Evolutionary conservation across 2,329 filamentous ascomycete genomes (phyloP), one percentile per base, ranked within the genome.

Genomic region (Chaetomiaceae sp.): DNA sequence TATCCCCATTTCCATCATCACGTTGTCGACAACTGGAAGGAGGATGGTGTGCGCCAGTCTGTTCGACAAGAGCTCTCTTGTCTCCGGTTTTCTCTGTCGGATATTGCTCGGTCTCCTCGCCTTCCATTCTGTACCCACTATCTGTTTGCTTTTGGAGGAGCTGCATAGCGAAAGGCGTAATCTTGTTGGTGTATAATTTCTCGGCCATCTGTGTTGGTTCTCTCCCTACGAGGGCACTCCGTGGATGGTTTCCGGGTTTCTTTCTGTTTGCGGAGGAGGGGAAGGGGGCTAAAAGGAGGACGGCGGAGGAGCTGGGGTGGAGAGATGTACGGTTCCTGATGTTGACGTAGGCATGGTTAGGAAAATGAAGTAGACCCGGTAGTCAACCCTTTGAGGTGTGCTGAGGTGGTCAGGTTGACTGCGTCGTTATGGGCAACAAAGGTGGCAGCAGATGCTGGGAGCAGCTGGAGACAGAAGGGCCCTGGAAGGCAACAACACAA

Each of bases 91-190:
- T 53, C 37, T 56, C 20, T 25, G 39, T 52, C 47, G 31, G n/a
- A 57, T 54, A 47, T 52, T 48, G 44, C 39, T 29, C 39, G 36
- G 5, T 38, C 17, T 20, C 6, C 27, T 36, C 17, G 14, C 19
- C 37, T 23, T 25, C 44, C 23, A 7, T 12, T 31, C 29, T 40
- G 46, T 46, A 42, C 31, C 29, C 50, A 49, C 33, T 51, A 27
- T 20, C 56, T 56, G 46, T 53, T 58, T 59, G 47, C 48, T 53
- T 58, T 48, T 12, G 47, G 53, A 49, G 50, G 52, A 51, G 56
- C 46, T 59, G 59, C 61, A 63, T 61, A 63, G 61, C 59, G 56
- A 54, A 49, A 47, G 59, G 61, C 59, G 61, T 58, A 59, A 47
- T 57, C 47, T 56, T 58, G 56, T 54, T 25, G 42, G 37, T 48